These are phyloP conservation scores for Rhipidocladum racemiflorum DNA, from an alignment of 176 grass and related monocot species.

Conservation along the genomic window DNA sequence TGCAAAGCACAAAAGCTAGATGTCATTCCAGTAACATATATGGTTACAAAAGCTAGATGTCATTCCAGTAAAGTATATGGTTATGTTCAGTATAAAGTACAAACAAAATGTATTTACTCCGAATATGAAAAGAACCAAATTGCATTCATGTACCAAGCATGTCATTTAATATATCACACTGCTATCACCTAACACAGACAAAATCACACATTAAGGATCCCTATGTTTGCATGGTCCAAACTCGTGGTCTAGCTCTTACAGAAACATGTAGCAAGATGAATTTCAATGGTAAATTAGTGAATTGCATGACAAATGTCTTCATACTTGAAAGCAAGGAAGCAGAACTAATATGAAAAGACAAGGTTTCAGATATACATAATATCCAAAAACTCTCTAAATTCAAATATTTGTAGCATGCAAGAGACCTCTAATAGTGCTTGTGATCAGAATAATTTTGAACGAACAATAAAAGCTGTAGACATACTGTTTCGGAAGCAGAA, in stretches of 20 bases:
- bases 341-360: neutral
- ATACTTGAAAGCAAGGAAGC: neutral
- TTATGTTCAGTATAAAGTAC: neutral
- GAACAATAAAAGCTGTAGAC: neutral
- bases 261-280: neutral
- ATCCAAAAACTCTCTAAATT: neutral
- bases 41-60: neutral
- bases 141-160: neutral
- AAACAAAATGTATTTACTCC: neutral
- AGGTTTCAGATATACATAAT: neutral
- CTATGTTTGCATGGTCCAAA: neutral
- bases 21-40: neutral
- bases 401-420: neutral
- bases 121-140: neutral
- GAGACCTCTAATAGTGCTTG: neutral
- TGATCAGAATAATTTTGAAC: neutral
- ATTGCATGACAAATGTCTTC: neutral
- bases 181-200: neutral
- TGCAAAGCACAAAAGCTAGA: neutral
- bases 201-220: neutral
- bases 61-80: conserved; percentile 5
- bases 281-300: conserved; percentile 7
- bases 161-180: neutral
- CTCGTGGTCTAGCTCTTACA: neutral
- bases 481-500: conserved; percentile 81